Evolutionary conservation across 192 early-diverging fungal species (phyloP).

Genomic region (Coemansia sp.): DNA sequence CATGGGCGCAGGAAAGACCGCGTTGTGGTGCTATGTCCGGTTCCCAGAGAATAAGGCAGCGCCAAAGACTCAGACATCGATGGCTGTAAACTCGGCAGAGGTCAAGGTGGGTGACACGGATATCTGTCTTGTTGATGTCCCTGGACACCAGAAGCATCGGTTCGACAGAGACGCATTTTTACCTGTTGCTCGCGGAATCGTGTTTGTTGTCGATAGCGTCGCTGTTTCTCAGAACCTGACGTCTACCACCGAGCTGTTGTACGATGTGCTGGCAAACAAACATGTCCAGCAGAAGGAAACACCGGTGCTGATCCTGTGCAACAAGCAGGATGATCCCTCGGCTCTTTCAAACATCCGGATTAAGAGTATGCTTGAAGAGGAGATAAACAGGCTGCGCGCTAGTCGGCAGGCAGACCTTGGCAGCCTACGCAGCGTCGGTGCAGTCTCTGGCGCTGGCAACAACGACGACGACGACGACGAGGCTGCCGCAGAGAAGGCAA

Average conservation of each 20-base stretch:
- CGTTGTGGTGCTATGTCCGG: constrained; percentile 43
- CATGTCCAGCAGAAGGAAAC: constrained; percentile 59
- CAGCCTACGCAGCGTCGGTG: constrained; percentile 17
- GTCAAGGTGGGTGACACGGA: constrained; percentile 14
- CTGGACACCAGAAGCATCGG: constrained; percentile 83
- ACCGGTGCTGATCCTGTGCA: constrained; percentile 75
- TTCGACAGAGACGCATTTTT: constrained; percentile 72
- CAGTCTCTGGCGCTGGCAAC: constrained; percentile 5
- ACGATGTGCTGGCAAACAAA: constrained; percentile 74
- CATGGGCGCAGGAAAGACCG: constrained; percentile 37
- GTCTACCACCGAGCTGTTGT: constrained; percentile 73
- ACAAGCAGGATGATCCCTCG: constrained; percentile 77
- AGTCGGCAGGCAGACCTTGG: constrained; percentile 34
- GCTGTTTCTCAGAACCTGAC: constrained; percentile 58
- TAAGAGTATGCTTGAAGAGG: constrained; percentile 67
- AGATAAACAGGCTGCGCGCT: constrained; percentile 61
- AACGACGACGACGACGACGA: constrained; percentile 34
- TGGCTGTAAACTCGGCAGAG: constrained; percentile 40
- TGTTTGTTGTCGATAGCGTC: constrained; percentile 80
- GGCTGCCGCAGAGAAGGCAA: constrained; percentile 60
- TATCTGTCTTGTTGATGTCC: constrained; percentile 72
- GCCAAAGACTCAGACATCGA: constrained; percentile 42
- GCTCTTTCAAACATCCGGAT: constrained; percentile 68
- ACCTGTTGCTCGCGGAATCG: constrained; percentile 63
- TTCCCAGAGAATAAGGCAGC: constrained; percentile 18